Percentiles rank a stretch among this genome's conserved stretches.
phyloP scores from a whole-genome alignment of 306 rosid species.

The Inga leiocalycina region DNA sequence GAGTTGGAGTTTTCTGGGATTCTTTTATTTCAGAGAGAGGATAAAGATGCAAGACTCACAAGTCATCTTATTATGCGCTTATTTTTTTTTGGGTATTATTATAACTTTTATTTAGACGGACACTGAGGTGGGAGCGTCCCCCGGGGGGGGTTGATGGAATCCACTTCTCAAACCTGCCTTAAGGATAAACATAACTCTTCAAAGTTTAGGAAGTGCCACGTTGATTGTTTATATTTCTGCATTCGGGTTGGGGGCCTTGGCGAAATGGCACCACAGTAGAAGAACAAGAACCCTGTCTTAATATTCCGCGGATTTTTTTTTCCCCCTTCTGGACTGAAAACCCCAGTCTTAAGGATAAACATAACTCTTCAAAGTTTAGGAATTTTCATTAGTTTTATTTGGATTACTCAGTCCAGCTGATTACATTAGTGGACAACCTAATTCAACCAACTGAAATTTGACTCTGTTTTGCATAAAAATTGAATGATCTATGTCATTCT shows the following conservation, averaged over 20 bases:
- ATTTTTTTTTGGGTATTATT: neutral
- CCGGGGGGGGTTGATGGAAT: neutral
- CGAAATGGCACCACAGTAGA: neutral
- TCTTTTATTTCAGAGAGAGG: neutral
- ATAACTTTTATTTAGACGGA: neutral
- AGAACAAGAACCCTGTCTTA: neutral
- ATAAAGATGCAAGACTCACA: neutral
- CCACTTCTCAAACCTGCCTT: neutral
- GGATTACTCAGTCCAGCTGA: neutral
- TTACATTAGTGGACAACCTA: neutral
- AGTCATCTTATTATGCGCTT: neutral
- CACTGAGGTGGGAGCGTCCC: neutral
- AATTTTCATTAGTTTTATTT: neutral
- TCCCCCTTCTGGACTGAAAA: neutral
- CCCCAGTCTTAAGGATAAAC: neutral
- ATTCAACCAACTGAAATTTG: neutral
- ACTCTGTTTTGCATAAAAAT: neutral
- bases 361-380: neutral
- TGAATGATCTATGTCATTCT: neutral
- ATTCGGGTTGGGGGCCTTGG: neutral
- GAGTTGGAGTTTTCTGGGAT: neutral
- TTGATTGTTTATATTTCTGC: neutral
- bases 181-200: no score
- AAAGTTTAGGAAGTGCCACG: slow-evolving; percentile 1
- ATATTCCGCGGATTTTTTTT: neutral